Evolutionary conservation across 345 rosid genomes (phyloP), one percentile per base, ranked within the genome.

Genomic region (Diplotaxis tenuifolia): DNA sequence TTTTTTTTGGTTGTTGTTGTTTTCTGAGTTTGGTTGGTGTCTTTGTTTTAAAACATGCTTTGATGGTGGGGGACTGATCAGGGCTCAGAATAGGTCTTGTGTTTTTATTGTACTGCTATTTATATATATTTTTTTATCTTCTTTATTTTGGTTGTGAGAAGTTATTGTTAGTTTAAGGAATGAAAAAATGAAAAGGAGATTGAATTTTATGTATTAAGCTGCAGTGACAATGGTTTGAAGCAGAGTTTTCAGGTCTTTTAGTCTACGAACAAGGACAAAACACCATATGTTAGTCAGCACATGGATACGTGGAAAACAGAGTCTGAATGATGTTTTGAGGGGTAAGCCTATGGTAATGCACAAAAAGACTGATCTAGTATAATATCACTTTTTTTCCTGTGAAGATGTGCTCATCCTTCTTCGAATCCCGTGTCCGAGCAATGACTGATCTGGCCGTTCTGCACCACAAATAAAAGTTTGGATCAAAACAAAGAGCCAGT

Each of bases 21-120:
- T n/a, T n/a, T n/a, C n/a, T n/a, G n/a, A n/a, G n/a, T n/a, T n/a
- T n/a, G n/a, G n/a, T n/a, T n/a, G n/a, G n/a, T n/a, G n/a, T n/a
- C n/a, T n/a, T n/a, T n/a, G n/a, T 20, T 29, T 29, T n/a, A 55
- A 29, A 31, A 42, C n/a, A 22, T 3, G 0, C 6, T 55, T 70
- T 56, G n/a, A 52, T 52, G 56, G 23, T n/a, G n/a, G n/a, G 27
- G 25, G 57, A 21, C 21, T 53, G 27, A 62, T 53, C 52, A 62
- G 55, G 79, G 31, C 31, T 75, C 58, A 76, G 62, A 36, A 22
- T 76, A 76, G 80, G 62, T 70, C 71, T 70, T 70, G 76, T 34
- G 38, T 65, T 71, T 62, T 65, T n/a, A 59, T 71, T 76, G 67
- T 65, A 58, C 54, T 77, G 47, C 27, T 25, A 45, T 38, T 68